phyloP scores from a whole-genome alignment of 1,284 basidiomycete genomes.

The Pascua guehoae region DNA sequence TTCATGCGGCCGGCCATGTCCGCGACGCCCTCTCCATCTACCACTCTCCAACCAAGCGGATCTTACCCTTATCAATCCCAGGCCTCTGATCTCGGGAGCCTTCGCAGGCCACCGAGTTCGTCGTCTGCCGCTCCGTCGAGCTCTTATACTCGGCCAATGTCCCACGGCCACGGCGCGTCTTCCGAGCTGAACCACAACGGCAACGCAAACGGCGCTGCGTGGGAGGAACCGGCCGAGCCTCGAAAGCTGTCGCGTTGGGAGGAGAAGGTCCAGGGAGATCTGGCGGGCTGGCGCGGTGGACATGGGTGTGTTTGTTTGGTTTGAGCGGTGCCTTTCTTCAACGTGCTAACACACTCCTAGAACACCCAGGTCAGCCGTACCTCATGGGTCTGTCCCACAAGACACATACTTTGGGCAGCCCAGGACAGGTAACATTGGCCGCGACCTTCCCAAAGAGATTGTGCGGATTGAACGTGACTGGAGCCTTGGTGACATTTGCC shows the following conservation, averaged over 20 bases:
- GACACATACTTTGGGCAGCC: conserved; percentile 33
- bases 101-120: background rate
- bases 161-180: background rate
- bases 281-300: conserved; percentile 43
- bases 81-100: background rate
- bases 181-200: background rate
- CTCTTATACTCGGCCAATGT: background rate
- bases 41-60: background rate
- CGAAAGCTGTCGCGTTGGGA: conserved; percentile 24
- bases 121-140: background rate
- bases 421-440: conserved; percentile 36
- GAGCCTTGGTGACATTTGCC: conserved; percentile 47
- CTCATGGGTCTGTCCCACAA: conserved; percentile 21
- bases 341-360: conserved; percentile 2
- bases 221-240: background rate
- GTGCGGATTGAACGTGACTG: conserved; percentile 52
- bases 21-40: background rate
- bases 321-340: background rate
- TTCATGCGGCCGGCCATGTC: conserved; percentile 16
- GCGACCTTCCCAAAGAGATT: conserved; percentile 47
- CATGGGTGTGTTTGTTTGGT: conserved; percentile 30
- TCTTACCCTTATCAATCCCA: background rate
- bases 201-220: background rate
- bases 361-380: conserved; percentile 24
- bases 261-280: conserved; percentile 36